Base-by-base conservation (phyloP, 352 stramenopile species). In the Globisporangium nagaii region DNA sequence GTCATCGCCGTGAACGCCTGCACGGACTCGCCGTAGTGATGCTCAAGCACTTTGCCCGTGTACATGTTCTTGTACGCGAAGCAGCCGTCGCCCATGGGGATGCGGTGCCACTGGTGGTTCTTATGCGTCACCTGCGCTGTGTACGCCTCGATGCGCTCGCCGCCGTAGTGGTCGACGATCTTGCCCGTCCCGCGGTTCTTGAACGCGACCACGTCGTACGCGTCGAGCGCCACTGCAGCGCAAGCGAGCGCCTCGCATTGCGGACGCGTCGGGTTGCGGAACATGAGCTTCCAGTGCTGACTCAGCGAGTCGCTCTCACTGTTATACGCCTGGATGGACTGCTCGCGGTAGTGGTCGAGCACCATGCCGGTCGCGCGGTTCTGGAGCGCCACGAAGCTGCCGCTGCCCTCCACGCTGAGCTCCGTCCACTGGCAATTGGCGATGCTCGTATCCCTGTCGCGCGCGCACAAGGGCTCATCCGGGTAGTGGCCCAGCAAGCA, bases 401-500 rank as follows among this genome's bases (percentile, higher is more conserved):
- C 19, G 11, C 12, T 24, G 17, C 17, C 27, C 3, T 9, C 44
- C 9, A 35, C 42, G 13, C 19, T 8, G 3, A 39, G 35, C n/a
- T 53, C 53, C 24, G 40, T 15, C 36, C 54, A 61, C 17, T 40
- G 22, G 19, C 45, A 52, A 30, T 52, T 32, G 5, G 28, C 31
- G 31, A 30, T 28, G 45, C 7, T 28, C 8, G 30, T 40, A n/a
- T 31, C 48, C 12, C 13, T 12, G 48, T 40, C 30, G 31, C 9
- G 25, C 5, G 34, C 35, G 12, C 31, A 32, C 11, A 53, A 19
- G 13, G 13, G 34, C 46, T 53, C 20, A 4, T 32, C 46, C 4
- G 15, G 9, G 34, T 43, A 60, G 44, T 65, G 58, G 41, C 53
- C 58, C 15, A 65, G 31, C 22, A 53, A 28, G 22, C 39, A 44